Conservation (phyloP, 2,329 filamentous ascomycete genomes). For the Aspergillus sojae region DNA sequence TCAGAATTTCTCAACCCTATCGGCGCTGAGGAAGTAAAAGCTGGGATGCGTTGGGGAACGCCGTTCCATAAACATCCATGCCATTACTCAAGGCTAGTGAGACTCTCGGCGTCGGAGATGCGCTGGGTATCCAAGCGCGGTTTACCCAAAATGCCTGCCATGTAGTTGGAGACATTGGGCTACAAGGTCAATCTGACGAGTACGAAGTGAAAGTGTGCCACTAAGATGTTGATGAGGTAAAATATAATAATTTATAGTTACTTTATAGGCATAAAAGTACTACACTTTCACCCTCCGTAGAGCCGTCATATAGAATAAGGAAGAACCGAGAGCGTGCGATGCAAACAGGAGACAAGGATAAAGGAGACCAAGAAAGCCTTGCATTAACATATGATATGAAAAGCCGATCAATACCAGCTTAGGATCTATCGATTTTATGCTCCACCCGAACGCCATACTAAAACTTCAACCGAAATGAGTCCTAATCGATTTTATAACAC, state of each 20-base stretch:
- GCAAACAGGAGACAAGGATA: not conserved
- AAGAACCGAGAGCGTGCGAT: not conserved
- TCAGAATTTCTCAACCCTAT: too few species aligned
- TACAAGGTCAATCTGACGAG: not conserved
- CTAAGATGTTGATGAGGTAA: not conserved
- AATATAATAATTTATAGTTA: not conserved
- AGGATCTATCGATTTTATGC: constrained; percentile 22
- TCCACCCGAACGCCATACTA: constrained; percentile 27
- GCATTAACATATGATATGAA: not conserved
- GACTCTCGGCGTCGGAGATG: too few species aligned
- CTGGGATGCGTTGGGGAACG: too few species aligned
- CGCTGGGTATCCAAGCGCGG: too few species aligned
- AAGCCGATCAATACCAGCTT: not conserved
- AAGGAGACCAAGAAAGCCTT: not conserved
- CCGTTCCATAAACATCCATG: too few species aligned
- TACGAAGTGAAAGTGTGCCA: not conserved
- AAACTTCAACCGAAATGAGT: not conserved
- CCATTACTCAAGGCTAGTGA: too few species aligned
- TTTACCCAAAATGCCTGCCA: too few species aligned
- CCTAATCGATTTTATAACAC: not conserved
- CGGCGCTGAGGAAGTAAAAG: too few species aligned
- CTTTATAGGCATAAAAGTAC: not conserved
- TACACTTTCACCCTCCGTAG: not conserved
- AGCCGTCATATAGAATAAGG: not conserved
- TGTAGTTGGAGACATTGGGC: too few species aligned